phyloP scores from a whole-genome alignment of 768 basidiomycete genomes.

The Suillus spraguei region DNA sequence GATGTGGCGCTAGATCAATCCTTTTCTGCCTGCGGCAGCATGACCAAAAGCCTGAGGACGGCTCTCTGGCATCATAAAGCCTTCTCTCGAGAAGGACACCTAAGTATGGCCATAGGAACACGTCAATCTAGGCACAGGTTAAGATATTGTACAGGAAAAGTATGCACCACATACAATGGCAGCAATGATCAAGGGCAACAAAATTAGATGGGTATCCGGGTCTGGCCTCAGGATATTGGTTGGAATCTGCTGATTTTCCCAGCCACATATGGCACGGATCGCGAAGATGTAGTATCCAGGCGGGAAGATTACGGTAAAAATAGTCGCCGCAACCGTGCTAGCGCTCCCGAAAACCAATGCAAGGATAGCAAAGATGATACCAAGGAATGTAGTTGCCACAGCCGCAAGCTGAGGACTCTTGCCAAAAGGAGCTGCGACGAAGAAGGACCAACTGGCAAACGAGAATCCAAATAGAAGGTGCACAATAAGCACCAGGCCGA shows the following conservation, averaged over 20 bases:
- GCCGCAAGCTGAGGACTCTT: conserved; percentile 76
- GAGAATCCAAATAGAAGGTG: conserved; percentile 70
- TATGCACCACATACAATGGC: conserved; percentile 51
- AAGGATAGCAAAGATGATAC: conserved; percentile 67
- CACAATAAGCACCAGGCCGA: conserved; percentile 59
- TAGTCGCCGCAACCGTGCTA: conserved; percentile 48
- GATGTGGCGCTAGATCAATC: conserved; percentile 26
- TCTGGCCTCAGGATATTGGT: conserved; percentile 59
- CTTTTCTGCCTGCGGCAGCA: conserved; percentile 20
- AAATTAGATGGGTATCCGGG: conserved; percentile 55
- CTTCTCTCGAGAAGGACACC: conserved; percentile 59
- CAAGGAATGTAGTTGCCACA: conserved; percentile 63
- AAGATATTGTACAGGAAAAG: background rate
- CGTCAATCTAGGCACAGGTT: conserved; percentile 49
- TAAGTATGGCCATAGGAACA: conserved; percentile 76
- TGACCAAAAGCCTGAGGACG: conserved; percentile 29
- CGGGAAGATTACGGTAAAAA: conserved; percentile 74
- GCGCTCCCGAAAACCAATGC: conserved; percentile 54
- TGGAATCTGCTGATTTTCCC: conserved; percentile 57
- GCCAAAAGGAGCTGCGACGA: conserved; percentile 68
- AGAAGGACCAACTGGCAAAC: conserved; percentile 73
- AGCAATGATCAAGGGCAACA: conserved; percentile 63
- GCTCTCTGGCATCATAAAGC: conserved; percentile 61
- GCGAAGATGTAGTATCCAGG: conserved; percentile 78
- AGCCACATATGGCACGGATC: conserved; percentile 66